Evolutionary conservation across 495 filamentous ascomycete species (phyloP).

Genomic region (Penicillium paxilli): DNA sequence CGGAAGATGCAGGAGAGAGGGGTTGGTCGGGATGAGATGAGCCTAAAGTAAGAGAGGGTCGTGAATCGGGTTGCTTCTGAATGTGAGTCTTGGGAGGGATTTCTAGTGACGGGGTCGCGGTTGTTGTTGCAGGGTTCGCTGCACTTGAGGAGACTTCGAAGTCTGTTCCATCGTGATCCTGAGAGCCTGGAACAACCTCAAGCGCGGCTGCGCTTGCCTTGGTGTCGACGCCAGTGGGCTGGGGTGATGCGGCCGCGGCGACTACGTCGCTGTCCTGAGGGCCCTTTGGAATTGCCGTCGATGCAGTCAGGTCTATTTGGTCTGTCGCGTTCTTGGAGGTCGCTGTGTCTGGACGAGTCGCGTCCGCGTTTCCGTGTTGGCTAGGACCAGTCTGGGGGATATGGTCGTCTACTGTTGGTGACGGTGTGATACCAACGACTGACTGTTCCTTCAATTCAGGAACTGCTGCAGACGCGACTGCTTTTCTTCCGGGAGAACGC

Average conservation of each 20-base stretch:
- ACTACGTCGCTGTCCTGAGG: slow-evolving; percentile 11
- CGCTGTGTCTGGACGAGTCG: not conserved
- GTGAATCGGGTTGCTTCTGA: slow-evolving; percentile 32
- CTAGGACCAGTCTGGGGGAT: slow-evolving; percentile 22
- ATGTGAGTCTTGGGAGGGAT: slow-evolving; percentile 11
- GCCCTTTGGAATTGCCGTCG: slow-evolving; percentile 11
- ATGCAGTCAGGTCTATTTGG: slow-evolving; percentile 10
- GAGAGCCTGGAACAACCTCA: slow-evolving; percentile 24
- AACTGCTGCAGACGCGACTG: slow-evolving; percentile 20
- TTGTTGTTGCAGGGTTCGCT: slow-evolving; percentile 16
- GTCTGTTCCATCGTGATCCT: slow-evolving; percentile 22
- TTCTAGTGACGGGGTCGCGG: slow-evolving; percentile 17
- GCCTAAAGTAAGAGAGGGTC: slow-evolving; percentile 32
- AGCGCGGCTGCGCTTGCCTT: slow-evolving; percentile 18
- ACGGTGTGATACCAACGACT: slow-evolving; percentile 16
- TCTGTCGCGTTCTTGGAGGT: slow-evolving; percentile 1
- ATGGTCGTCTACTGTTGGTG: slow-evolving; percentile 19
- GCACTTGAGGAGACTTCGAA: slow-evolving; percentile 13
- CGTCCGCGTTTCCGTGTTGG: slow-evolving; percentile 15
- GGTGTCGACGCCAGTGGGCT: slow-evolving; percentile 12
- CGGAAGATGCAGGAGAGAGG: slow-evolving; percentile 45
- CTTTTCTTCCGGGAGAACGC: slow-evolving; percentile 27
- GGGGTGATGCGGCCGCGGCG: slow-evolving; percentile 9
- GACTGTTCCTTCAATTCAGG: slow-evolving; percentile 14
- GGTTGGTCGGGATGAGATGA: slow-evolving; percentile 38